These are phyloP conservation scores for Gentiana dahurica DNA, from an alignment of 257 asterid species.

Conservation along the genomic window DNA sequence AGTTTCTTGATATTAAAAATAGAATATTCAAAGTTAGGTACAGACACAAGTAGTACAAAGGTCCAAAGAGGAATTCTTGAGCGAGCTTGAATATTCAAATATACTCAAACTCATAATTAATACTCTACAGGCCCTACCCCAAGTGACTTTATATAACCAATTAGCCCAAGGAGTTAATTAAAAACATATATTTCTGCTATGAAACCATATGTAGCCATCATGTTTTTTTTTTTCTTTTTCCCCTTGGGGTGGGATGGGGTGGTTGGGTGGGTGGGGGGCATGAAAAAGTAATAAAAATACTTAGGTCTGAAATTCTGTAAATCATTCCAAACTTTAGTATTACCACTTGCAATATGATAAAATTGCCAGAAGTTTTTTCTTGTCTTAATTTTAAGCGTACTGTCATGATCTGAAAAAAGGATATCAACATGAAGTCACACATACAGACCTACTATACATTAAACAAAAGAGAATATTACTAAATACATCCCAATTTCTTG, in stretches of 20 bases:
- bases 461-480: too few relatives aligned
- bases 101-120: not conserved
- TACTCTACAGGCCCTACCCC: slow-evolving; percentile 14
- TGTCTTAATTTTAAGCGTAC: too few relatives aligned
- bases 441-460: not conserved
- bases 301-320: slow-evolving; percentile 1
- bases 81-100: slow-evolving; percentile 20
- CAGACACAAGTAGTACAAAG: not conserved
- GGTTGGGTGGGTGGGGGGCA: slow-evolving; percentile 1
- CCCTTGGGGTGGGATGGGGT: not conserved
- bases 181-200: slow-evolving; percentile 18
- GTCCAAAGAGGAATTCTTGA: not conserved
- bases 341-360: not conserved
- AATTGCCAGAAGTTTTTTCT: too few relatives aligned
- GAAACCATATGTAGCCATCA: slow-evolving; percentile 17
- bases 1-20: slow-evolving; percentile 17
- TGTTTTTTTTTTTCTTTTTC: slow-evolving; percentile 10
- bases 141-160: slow-evolving; percentile 17
- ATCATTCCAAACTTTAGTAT: slow-evolving; percentile 3
- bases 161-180: slow-evolving; percentile 31
- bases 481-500: too few relatives aligned
- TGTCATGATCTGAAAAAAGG: not conserved
- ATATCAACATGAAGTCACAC: not conserved
- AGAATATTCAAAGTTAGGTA: slow-evolving; percentile 19
- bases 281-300: slow-evolving; percentile 1